Base-by-base conservation (phyloP, 2,329 filamentous ascomycete genomes). In the Calonectria montana region DNA sequence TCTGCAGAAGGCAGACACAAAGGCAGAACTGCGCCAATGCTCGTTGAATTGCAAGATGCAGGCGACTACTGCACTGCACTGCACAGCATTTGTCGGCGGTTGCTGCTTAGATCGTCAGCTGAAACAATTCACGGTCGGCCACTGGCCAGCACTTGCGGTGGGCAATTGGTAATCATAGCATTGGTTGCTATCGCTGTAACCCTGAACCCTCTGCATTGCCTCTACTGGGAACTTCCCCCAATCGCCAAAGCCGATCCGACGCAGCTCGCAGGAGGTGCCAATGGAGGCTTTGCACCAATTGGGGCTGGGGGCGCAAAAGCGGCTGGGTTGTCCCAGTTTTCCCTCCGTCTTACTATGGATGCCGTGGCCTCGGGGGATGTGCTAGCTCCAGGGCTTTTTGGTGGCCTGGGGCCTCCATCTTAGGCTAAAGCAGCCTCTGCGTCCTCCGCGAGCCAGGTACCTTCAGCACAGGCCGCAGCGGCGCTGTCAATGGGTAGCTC, bases 111-210 rank as follows among this genome's bases (percentile, higher is more conserved):
- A 59, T 59, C 69, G 62, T 70, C 68, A 70, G 68, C 68, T 67
- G 64, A 25, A 57, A 31, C 10, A 39, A 67, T 59, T 67, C 18
- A 57, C 31, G 45, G 39, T 18, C 45, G n/a, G 23, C 69, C 70
- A 75, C 74, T 76, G 76, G 76, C 50, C 72, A 66, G 55, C 43
- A 62, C 47, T 57, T 43, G 66, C 59, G 62, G 25, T 59, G 65
- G 71, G 57, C 71, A 72, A 69, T 76, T 75, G 71, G 76, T 68
- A 73, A 71, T 67, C 63, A 73, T 50, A 67, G 70, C 67, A 77
- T 77, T 75, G 69, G 76, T 70, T 39, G 39, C 41, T 39, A 31
- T 67, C 67, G 75, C 61, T 53, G 75, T 27, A 71, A 71, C 64
- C 55, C 57, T 67, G 63, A 59, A 61, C 64, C 45, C 47, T 55